Evolutionary conservation across 2,329 filamentous ascomycete species (phyloP).

Genomic region (Fusarium miscanthi): DNA sequence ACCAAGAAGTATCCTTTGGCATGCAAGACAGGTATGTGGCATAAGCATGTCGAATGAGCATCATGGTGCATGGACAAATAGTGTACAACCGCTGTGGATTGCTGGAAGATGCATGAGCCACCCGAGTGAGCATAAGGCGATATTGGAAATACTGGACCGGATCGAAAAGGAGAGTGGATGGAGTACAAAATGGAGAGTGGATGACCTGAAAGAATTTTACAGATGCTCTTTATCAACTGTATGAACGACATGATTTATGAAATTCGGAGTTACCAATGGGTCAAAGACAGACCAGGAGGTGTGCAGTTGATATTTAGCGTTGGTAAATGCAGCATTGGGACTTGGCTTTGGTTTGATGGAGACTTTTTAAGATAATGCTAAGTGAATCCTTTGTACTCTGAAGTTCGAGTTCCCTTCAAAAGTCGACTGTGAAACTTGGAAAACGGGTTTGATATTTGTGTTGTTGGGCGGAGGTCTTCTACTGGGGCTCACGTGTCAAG

Average conservation of each 20-base stretch:
- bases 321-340: background rate
- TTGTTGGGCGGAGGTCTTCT: background rate
- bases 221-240: constrained; percentile 24
- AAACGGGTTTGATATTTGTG: background rate
- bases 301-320: background rate
- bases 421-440: background rate
- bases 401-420: too few species aligned
- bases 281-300: background rate
- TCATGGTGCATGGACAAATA: constrained; percentile 65
- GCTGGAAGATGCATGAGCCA: constrained; percentile 64
- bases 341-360: background rate
- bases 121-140: constrained; percentile 52
- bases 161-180: constrained; percentile 66
- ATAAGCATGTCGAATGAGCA: constrained; percentile 65
- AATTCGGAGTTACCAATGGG: background rate
- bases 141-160: constrained; percentile 59
- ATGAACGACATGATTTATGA: background rate
- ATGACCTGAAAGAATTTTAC: constrained; percentile 62
- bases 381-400: background rate
- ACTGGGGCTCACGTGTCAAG: constrained; percentile 18
- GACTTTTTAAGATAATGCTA: background rate
- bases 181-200: constrained; percentile 63
- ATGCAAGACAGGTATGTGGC: constrained; percentile 63
- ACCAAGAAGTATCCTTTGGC: constrained; percentile 58
- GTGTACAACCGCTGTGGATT: constrained; percentile 65